Evolutionary conservation across 192 early-diverging fungal species (phyloP), one percentile per base, ranked within the genome.

Genomic region (Umbelopsis sp.): DNA sequence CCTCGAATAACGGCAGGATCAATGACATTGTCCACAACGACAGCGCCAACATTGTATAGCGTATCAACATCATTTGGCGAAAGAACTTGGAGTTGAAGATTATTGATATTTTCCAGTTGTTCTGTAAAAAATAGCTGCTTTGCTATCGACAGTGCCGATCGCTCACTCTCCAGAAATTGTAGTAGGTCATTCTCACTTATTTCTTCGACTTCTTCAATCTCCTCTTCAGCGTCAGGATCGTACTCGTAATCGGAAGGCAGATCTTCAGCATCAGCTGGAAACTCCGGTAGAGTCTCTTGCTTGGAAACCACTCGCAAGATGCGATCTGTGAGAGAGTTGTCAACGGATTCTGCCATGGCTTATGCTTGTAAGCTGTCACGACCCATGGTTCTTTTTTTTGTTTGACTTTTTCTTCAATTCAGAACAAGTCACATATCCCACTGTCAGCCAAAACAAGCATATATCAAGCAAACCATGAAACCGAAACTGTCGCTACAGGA

Each of bases 201-300:
- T 32, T 87, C 84, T 22, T 83, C 84, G 3, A 86, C 71, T 12
- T 76, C 74, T 62, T 74, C 81, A 45, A 81, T 83, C 11, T 79
- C 83, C 45, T 80, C 80, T 7, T 82, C 86, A 14, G 71, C 80
- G 26, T 78, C 77, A 17, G 76, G 77, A 21, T 81, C 62, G 38
- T 86, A 86, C 52, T 86, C 85, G 53, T 81, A 84, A 77, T 86
- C 85, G 11, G 82, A 84, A 6, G 85, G 85, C 1, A 83, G 67
- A 66, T 81, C 81, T 44, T 80, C 81, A 16, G 80, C 76, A 54
- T 86, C 85, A 52, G 82, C 85, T 8, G 84, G 84, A 53, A 85
- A 85, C 29, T 82, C 70, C 11, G 84, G 84, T 22, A 85, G 45
- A 0, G 11, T 34, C 7, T 62, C 56, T 11, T 62, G 26, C 29